A percentile compares a stretch with the other conserved stretches of the same genome.
Evolutionary conservation across 495 filamentous ascomycete species (phyloP).

Genomic region (Aspergillus bridgeri): DNA sequence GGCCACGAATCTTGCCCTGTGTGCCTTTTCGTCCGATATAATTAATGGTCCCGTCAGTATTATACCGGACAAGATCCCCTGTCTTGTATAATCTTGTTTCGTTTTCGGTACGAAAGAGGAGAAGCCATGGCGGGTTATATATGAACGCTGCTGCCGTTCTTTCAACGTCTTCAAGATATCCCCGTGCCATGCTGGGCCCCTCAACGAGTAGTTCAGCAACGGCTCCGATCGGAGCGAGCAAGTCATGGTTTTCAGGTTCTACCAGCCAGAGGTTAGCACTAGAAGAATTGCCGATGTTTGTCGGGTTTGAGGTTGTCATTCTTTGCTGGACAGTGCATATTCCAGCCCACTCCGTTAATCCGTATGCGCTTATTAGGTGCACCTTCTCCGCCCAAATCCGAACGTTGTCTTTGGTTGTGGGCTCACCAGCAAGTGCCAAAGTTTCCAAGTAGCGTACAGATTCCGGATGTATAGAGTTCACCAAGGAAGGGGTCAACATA

Average conservation of each 20-base stretch:
- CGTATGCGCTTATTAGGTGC: too few relatives aligned
- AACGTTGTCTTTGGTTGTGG: too few relatives aligned
- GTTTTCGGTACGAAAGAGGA: constrained; percentile 16
- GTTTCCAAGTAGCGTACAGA: too few relatives aligned
- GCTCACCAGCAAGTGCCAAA: too few relatives aligned
- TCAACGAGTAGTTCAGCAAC: constrained; percentile 73
- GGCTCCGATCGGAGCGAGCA: constrained; percentile 53
- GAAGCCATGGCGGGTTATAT: constrained; percentile 46
- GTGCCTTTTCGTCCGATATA: constrained; percentile 30
- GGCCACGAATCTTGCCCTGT: constrained; percentile 47
- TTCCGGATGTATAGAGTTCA: not conserved
- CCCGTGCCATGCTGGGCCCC: constrained; percentile 64
- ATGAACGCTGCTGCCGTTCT: constrained; percentile 60
- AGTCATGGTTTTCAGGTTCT: constrained; percentile 59
- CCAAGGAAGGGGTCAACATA: constrained; percentile 12
- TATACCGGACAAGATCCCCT: constrained; percentile 38
- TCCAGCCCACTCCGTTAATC: too few relatives aligned
- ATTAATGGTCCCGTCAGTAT: constrained; percentile 9
- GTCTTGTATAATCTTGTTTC: constrained; percentile 17
- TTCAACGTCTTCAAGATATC: constrained; percentile 60
- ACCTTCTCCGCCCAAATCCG: too few relatives aligned
- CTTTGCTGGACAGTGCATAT: too few relatives aligned
- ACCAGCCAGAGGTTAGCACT: constrained; percentile 42
- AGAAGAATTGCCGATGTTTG: too few relatives aligned
- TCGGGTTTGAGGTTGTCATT: too few relatives aligned